Evolutionary conservation across 768 basidiomycete species (phyloP).

Genomic region (Jaapia argillacea): DNA sequence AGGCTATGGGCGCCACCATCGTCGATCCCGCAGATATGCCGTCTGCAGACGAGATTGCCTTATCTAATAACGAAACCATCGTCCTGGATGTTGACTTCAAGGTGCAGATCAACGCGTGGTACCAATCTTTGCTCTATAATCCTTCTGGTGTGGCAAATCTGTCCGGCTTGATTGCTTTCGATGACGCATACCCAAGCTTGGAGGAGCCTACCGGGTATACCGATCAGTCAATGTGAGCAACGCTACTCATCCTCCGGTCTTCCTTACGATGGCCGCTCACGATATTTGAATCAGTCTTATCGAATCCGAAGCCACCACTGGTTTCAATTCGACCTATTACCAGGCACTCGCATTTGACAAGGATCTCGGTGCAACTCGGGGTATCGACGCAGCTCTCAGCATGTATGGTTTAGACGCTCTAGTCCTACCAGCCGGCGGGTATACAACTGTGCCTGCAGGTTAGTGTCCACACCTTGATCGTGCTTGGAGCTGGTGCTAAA

Average conservation of each 20-base stretch:
- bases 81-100: constrained; percentile 13
- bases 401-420: constrained; percentile 22
- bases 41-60: constrained; percentile 21
- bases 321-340: constrained; percentile 19
- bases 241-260: too few species aligned
- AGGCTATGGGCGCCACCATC: constrained; percentile 26
- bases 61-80: constrained; percentile 11
- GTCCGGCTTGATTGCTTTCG: constrained; percentile 11
- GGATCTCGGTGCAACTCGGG: constrained; percentile 20
- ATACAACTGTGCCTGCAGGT: constrained; percentile 3
- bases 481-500: constrained; percentile 19
- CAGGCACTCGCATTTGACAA: constrained; percentile 19
- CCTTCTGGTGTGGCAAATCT: constrained; percentile 17
- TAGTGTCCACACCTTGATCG: constrained; percentile 6
- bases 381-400: constrained; percentile 24
- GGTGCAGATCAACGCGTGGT: constrained; percentile 16
- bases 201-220: constrained; percentile 8
- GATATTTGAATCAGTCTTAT: constrained; percentile 14
- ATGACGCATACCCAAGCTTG: constrained; percentile 9
- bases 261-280: not conserved
- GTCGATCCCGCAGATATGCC: constrained; percentile 15
- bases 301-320: constrained; percentile 16
- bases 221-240: constrained; percentile 3
- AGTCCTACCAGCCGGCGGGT: constrained; percentile 22
- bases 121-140: constrained; percentile 10